Evolutionary conservation across 2,329 filamentous ascomycete species (phyloP), one percentile per base, ranked within the genome.

Genomic region (Cytospora piceae): DNA sequence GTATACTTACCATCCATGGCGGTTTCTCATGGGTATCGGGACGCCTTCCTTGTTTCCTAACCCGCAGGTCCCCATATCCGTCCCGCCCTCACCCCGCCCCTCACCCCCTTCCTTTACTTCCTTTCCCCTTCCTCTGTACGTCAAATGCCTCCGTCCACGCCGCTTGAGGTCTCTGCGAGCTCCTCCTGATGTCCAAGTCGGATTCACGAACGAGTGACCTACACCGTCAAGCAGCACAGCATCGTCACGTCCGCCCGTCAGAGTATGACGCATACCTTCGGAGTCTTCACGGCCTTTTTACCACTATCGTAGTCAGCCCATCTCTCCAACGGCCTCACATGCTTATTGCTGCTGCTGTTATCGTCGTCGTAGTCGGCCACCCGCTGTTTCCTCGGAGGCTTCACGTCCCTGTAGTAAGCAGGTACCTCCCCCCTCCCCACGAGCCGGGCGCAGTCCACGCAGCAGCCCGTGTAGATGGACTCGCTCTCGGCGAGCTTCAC

Each of bases 381-480:
- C 32, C 27, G 27, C 5, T 15, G 53, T 29, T 27, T 49, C 39
- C 15, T 15, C 8, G 27, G n/a, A 27, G n/a, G 17, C n/a, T 34
- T 42, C 12, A 8, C 34, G 31, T 51, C 31, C 60, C 22, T 57
- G 52, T 46, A 57, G 39, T 57, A 29, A 17, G 29, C 11, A 29
- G 60, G 60, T 8, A 14, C 52, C 11, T 20, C 7, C 4, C 51
- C 51, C 27, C 12, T 11, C 20, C 39, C 46, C 22, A 57, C 17
- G n/a, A 51, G 39, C 5, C 53, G 60, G 12, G 60, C n/a, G 22
- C 51, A 64, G 39, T 57, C 52, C 17, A 31, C 53, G 14, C 65
- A 64, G 61, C 65, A 67, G 32, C 31, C 61, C 14, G 29, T 63
- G 56, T 60, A 51, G 37, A 55, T 15, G 6, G 29, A 3, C 56